Percentiles rank a stretch among this genome's conserved stretches.
Conservation (phyloP, 192 early-diverging fungal species). For the Spizellomyces sp. region DNA sequence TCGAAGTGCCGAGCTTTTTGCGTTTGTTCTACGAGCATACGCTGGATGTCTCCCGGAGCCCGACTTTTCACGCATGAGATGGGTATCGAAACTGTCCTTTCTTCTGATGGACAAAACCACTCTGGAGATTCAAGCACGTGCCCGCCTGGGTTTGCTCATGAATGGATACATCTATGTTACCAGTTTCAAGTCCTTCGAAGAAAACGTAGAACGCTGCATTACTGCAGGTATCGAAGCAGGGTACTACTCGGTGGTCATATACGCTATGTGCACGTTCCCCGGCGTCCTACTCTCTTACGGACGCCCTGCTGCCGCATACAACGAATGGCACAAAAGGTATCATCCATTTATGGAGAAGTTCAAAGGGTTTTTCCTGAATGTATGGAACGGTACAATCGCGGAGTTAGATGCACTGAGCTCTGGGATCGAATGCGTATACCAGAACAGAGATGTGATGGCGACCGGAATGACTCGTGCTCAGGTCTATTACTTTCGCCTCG, state of each 20-base stretch:
- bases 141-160: constrained; percentile 17
- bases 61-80: constrained; percentile 18
- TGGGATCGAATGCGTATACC: constrained; percentile 16
- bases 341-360: constrained; percentile 30
- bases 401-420: constrained; percentile 19
- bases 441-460: constrained; percentile 25
- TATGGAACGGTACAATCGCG: constrained; percentile 22
- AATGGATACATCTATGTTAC: constrained; percentile 20
- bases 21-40: constrained; percentile 19
- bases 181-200: constrained; percentile 18
- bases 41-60: constrained; percentile 7
- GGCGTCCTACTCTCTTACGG: constrained; percentile 21
- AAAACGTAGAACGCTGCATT: constrained; percentile 28
- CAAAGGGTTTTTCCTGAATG: constrained; percentile 24
- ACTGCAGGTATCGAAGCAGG: constrained; percentile 17
- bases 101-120: constrained; percentile 12
- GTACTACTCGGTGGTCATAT: constrained; percentile 25
- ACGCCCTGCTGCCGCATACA: constrained; percentile 5
- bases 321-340: constrained; percentile 18
- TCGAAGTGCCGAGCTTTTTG: constrained; percentile 16
- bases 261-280: constrained; percentile 18
- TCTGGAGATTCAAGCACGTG: constrained; percentile 17
- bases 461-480: constrained; percentile 23
- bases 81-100: constrained; percentile 17
- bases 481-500: constrained; percentile 18